Base-by-base conservation (phyloP, 371 early-diverging fungal species). In the Rhizopus microsporus region DNA sequence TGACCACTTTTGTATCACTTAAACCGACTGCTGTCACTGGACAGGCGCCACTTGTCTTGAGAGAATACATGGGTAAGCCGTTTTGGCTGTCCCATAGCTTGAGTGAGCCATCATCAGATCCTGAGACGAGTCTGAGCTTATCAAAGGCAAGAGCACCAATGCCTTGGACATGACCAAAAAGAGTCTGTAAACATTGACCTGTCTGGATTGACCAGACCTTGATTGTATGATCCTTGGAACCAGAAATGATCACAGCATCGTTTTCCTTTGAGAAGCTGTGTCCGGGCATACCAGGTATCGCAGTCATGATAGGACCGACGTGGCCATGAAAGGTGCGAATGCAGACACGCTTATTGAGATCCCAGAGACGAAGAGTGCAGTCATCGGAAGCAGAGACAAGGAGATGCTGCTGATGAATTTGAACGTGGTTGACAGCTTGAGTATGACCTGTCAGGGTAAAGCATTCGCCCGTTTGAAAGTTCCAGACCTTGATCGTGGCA, bases 21-120 rank as follows among this genome's bases (percentile, higher is more conserved):
- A 95, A 59, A 1, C 82, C 73, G 42, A 86, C 83, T 56, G 88
- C 80, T 32, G 85, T 86, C n/a, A 95, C 86, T 1, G 83, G 86
- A 3, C 23, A 23, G 1, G 81, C 83, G 6, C 65, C 45, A 33
- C 78, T 79, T 1, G 83, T 82, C 5, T 75, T 65, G 37, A 93
- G 70, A 4, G 89, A 87, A 55, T 90, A 85, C 60, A 92, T 71
- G 40, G 84, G 80, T 33, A 87, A 62, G 4, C 93, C 96, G 31
- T 85, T 86, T 53, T 92, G 89, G 3, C 90, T 77, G 63, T 95
- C 95, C 98, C 98, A 99, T 35, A 97, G 74, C 62, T 90, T 91
- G 33, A 98, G 79, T 2, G 82, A 80, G 5, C 86, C 82, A 63
- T 97, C 98, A 59, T 91, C 82, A 7, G 90, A 85, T 0, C 93